Evolutionary conservation across 306 rosid genomes (phyloP).

Genomic region (Pachyrhizus erosus): DNA sequence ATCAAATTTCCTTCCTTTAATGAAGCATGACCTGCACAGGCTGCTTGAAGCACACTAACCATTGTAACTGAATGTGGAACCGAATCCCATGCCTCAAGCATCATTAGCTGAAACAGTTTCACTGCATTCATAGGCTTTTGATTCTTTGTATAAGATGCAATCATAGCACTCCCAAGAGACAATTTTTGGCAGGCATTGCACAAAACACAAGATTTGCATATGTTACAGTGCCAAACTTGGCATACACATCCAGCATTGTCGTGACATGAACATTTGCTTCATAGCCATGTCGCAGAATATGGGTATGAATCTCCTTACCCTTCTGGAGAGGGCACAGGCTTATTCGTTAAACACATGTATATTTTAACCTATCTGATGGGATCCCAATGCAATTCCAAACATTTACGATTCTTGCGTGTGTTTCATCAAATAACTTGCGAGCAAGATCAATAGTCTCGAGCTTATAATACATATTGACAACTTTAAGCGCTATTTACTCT

Average conservation of each 20-base stretch:
- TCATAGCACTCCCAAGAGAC: slow-evolving; percentile 93
- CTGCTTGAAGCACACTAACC: slow-evolving; percentile 48
- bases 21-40: slow-evolving; percentile 75
- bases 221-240: no score
- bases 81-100: no score
- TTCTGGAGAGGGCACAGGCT: no score
- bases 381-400: slow-evolving; percentile 50
- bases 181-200: slow-evolving; percentile 66
- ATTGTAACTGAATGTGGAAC: no score
- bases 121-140: slow-evolving; percentile 71
- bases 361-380: no score
- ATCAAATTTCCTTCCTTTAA: slow-evolving; percentile 78
- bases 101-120: slow-evolving; percentile 61
- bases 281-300: no score
- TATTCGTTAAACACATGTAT: no score
- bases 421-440: slow-evolving; percentile 72
- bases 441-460: slow-evolving; percentile 71
- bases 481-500: slow-evolving; percentile 65
- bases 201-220: slow-evolving; percentile 41
- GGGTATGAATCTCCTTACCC: no score
- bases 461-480: slow-evolving; percentile 76
- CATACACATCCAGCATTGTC: no score
- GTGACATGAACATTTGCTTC: no score
- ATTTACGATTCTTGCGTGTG: slow-evolving; percentile 66
- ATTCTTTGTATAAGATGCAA: slow-evolving; percentile 81